Percentiles rank a stretch among this genome's conserved stretches.
Conservation (phyloP, 495 filamentous ascomycete genomes). For the Trichoderma erinaceum region DNA sequence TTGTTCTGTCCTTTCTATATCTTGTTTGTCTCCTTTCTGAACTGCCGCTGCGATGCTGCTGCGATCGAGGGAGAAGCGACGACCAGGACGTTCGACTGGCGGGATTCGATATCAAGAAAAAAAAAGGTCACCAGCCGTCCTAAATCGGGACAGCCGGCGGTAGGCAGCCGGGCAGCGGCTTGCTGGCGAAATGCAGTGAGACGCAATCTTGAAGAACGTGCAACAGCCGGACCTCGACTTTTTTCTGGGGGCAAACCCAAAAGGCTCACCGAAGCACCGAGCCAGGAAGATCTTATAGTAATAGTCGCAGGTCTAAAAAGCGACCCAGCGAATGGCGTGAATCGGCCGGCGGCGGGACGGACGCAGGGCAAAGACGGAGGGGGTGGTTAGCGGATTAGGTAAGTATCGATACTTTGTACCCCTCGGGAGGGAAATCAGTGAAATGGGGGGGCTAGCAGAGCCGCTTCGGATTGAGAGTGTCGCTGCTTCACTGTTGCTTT, state of each 20-base stretch:
- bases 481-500: neutral
- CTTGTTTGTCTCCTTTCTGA: too few relatives aligned
- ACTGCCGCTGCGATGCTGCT: neutral
- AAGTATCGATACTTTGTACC: neutral
- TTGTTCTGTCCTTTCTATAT: neutral
- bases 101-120: neutral
- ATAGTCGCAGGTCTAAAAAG: neutral
- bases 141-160: neutral
- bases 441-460: too few relatives aligned
- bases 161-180: neutral
- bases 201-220: neutral
- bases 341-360: slow-evolving; percentile 12
- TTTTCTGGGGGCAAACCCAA: neutral
- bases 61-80: neutral
- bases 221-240: neutral
- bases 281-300: neutral
- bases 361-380: neutral
- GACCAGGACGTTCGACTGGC: neutral
- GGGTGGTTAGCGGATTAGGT: neutral
- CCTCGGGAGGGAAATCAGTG: too few relatives aligned
- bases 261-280: slow-evolving; percentile 6
- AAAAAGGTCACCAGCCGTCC: neutral
- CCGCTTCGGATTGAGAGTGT: neutral
- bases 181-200: slow-evolving; percentile 4
- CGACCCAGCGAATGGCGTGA: neutral